Base-by-base conservation (phyloP, 1,284 basidiomycete genomes). In the Porodaedalea pini region DNA sequence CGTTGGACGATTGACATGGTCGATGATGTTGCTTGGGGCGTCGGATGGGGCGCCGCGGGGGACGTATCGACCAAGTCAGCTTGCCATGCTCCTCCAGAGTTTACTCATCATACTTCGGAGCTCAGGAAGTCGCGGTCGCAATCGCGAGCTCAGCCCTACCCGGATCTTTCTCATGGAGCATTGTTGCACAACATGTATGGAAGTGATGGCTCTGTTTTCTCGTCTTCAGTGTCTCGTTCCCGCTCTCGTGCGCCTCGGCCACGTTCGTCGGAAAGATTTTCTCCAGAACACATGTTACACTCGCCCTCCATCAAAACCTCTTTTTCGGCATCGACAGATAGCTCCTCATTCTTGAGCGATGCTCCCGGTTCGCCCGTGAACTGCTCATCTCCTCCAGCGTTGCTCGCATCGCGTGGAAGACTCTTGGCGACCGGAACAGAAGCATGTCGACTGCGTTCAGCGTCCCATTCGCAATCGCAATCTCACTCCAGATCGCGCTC, bases 1-100 rank as follows among this genome's bases (percentile, higher is more conserved):
- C 78, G 93, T 3, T 94, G 91, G 92, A 83, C 81, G 7, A 84
- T 93, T 53, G 76, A 77, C 1, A 82, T 82, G 72, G 82, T 94
- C 19, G 85, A 87, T 61, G 83, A 88, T 52, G 80, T 85, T 7
- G 87, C 87, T 11, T 94, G 92, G 82, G 82, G 89, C 29, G 79
- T 88, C 31, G 91, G 90, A 2, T 92, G 85, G 85, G 83, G 78
- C 32, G 73, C 68, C 8, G 77, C 76, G 49, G 78, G 73, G 27
- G 80, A 83, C 59, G 73, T 75, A 44, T 60, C 64, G 55, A 63
- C 51, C 51, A 68, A n/a, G 7, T 21, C 13, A 5, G 25, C 55
- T 21, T 25, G 7, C 21, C 44, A 11, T 41, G 21, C 32, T 11
- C 10, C 27, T 2, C 11, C 48, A 21, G 51, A 58, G 23, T 44